Conservation (phyloP, 106 monocot genomes). For the Chionographis japonica region DNA sequence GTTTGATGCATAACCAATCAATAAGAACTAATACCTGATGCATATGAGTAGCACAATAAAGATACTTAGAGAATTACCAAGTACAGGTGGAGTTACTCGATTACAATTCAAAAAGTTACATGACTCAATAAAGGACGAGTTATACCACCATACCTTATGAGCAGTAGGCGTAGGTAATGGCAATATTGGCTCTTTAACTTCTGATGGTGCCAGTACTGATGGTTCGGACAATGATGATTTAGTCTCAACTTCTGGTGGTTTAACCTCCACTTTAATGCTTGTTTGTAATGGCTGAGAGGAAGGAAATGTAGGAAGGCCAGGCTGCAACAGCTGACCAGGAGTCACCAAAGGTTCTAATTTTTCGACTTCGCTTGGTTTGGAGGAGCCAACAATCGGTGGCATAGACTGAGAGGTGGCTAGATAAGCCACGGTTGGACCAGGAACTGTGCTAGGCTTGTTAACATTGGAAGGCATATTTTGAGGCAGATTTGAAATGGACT, state of each 20-base stretch:
- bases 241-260: slow-evolving; percentile 24
- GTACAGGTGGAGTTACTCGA: too few relatives aligned
- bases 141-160: slow-evolving; percentile 28
- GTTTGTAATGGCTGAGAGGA: slow-evolving; percentile 22
- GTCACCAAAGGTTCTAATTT: slow-evolving; percentile 19
- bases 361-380: slow-evolving; percentile 24
- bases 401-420: slow-evolving; percentile 16
- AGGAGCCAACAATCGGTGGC: slow-evolving; percentile 10
- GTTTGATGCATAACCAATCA: too few relatives aligned
- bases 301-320: slow-evolving; percentile 13
- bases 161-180: slow-evolving; percentile 24
- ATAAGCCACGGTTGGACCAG: slow-evolving; percentile 6
- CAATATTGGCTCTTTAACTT: slow-evolving; percentile 42
- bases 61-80: too few relatives aligned
- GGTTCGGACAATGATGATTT: slow-evolving; percentile 22
- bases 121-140: too few relatives aligned
- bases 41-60: too few relatives aligned
- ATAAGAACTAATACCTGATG: too few relatives aligned
- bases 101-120: too few relatives aligned
- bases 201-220: background rate
- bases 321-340: slow-evolving; percentile 40
- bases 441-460: slow-evolving; percentile 15
- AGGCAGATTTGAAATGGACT: background rate
- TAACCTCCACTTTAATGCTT: slow-evolving; percentile 19
- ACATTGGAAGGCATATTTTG: background rate